These are phyloP conservation scores for Suhomyces choctaworum DNA, from an alignment of 1,139 yeast genomes.

Conservation along the genomic window DNA sequence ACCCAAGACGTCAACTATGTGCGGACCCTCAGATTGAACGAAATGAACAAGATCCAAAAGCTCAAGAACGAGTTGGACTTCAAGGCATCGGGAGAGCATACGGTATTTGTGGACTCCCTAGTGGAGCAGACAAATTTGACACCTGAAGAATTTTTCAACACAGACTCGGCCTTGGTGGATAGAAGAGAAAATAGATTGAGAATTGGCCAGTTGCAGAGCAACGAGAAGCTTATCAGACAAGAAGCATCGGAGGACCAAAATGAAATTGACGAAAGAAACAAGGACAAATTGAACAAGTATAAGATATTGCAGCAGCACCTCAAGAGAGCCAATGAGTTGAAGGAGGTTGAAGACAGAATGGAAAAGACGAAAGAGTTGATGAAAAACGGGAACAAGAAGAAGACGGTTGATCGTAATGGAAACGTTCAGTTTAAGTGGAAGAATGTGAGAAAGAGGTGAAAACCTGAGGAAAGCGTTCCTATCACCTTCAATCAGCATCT, in stretches of 20 bases:
- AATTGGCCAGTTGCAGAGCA: slow-evolving; percentile 56
- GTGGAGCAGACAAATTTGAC: slow-evolving; percentile 57
- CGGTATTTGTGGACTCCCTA: slow-evolving; percentile 75
- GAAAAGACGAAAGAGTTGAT: slow-evolving; percentile 79
- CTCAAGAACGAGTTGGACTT: slow-evolving; percentile 56
- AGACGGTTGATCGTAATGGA: slow-evolving; percentile 65
- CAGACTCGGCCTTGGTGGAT: slow-evolving; percentile 61
- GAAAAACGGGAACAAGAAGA: slow-evolving; percentile 88
- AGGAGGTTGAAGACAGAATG: slow-evolving; percentile 69
- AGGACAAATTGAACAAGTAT: slow-evolving; percentile 60
- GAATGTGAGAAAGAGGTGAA: slow-evolving; percentile 71
- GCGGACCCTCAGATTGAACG: slow-evolving; percentile 71
- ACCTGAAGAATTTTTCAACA: slow-evolving; percentile 66
- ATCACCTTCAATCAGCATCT: too few species aligned
- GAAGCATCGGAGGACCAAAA: slow-evolving; percentile 30
- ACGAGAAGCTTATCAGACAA: slow-evolving; percentile 28
- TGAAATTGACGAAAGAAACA: slow-evolving; percentile 46
- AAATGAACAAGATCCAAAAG: slow-evolving; percentile 62
- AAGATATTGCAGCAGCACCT: slow-evolving; percentile 57
- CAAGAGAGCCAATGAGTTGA: slow-evolving; percentile 66
- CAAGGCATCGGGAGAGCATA: slow-evolving; percentile 68
- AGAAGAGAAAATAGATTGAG: slow-evolving; percentile 75
- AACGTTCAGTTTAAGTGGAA: slow-evolving; percentile 81
- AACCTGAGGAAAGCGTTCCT: too few species aligned
- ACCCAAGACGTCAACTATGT: slow-evolving; percentile 89